Evolutionary conservation across 495 filamentous ascomycete genomes (phyloP), one percentile per base, ranked within the genome.

Genomic region (Penicillium steckii): DNA sequence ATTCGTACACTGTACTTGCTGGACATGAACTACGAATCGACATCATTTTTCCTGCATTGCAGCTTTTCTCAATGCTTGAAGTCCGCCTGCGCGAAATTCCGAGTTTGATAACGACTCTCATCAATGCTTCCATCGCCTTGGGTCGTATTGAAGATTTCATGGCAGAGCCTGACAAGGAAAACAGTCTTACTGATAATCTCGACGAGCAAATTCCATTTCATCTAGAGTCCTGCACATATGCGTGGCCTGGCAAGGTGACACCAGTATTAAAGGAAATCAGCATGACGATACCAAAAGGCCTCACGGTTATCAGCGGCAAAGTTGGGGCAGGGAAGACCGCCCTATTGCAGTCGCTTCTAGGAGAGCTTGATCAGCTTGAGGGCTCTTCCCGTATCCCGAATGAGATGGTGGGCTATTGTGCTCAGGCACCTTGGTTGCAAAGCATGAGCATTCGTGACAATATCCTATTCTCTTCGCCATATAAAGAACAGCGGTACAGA

Each of bases 391-490:
- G 72, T 8, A 67, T 84, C 13, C 83, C 88, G 3, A 80, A 79
- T 21, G 84, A 86, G 44, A 85, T 85, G 72, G 71, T 93, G 1
- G 89, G 85, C 8, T 95, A 92, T 69, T 92, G 88, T 62, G 83
- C 85, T 2, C 89, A 95, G 58, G 87, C 83, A 3, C 87, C 90
- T n/a, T 95, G 90, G 90, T 75, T 95, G 6, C 88, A 94, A 62
- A 93, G 87, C 59, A 93, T 93, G 89, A 92, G 83, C 52, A 91
- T 95, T 40, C 85, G 85, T 2, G 86, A 93, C 26, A 93, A 93
- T 52, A 91, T 93, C 37, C 66, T 93, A 1, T 94, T 94, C 64
- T 86, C 85, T 32, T 79, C 84, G 9, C 80, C 80, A 0, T 89
- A 87, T 48, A 86, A 93, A 47, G 80, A 82, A 19, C 61, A 62